Evolutionary conservation across 352 stramenopile genomes (phyloP), one percentile per base, ranked within the genome.

Genomic region (Pythium angustatum): DNA sequence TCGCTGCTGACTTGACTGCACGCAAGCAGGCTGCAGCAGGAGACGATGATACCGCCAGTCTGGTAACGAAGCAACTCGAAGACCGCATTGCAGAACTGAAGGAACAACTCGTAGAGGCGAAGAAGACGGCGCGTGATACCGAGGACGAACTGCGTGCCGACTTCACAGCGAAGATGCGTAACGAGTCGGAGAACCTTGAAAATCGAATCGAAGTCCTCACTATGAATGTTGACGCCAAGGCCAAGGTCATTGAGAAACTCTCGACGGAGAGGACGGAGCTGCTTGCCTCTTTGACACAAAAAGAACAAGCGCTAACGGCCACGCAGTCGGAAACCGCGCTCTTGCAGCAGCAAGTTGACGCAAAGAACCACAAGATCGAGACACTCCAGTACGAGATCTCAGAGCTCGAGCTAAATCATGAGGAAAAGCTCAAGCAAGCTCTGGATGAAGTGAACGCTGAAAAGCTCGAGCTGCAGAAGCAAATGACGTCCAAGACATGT

Each of bases 31-130:
- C 52, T 66, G 51, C 68, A 68, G 27, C 62, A 72, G 50, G 17
- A 3, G 41, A 56, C 12, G 30, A 43, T 19, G 56, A 31, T 64
- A 52, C 33, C 49, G 38, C 33, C 59, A 78, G 78, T 33, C 45
- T 27, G 1, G 14, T 62, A 9, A 57, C 70, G 41, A 68, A 73
- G 21, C 66, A 54, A 19, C 56, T 73, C 8, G 60, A 62, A 57
- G 62, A 73, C n/a, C 64, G 76, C 26, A 69, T 76, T 3, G 68
- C 58, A 5, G 71, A 77, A 56, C 49, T 88, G 0, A 63, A 77
- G 10, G 67, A 77, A 47, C 68, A 82, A 45, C 60, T 90, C 4
- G 45, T 70, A 14, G 40, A 64, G 2, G 24, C 36, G 3, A 59
- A 59, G 30, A 51, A 56, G 27, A 47, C 48, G 33, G 47, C 62